Evolutionary conservation across 352 stramenopile genomes (phyloP).

Genomic region (Phytophthora sp.): DNA sequence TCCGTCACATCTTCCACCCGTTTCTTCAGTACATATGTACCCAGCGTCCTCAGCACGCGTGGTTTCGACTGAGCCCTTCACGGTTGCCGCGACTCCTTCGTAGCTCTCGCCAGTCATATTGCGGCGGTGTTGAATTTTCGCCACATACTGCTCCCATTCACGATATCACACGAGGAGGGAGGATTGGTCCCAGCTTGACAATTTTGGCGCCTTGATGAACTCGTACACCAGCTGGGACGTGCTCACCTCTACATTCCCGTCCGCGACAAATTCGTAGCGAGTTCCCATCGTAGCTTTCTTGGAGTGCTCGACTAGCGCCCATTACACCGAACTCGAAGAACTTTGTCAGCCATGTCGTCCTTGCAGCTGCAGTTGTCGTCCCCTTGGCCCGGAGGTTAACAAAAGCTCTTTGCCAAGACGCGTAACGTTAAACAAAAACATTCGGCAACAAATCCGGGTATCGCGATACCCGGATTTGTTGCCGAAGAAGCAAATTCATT

Average conservation of each 20-base stretch:
- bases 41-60: slow-evolving; percentile 14
- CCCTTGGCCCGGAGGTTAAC: too few species aligned
- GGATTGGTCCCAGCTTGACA: slow-evolving; percentile 19
- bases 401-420: too few species aligned
- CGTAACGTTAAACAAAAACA: not conserved
- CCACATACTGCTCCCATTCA: slow-evolving; percentile 20
- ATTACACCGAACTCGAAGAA: not conserved
- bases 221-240: slow-evolving; percentile 5
- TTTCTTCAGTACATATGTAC: slow-evolving; percentile 14
- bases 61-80: slow-evolving; percentile 15
- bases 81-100: slow-evolving; percentile 10
- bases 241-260: slow-evolving; percentile 2
- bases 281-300: not conserved
- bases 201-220: slow-evolving; percentile 6
- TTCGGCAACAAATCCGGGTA: too few species aligned
- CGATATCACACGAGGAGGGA: slow-evolving; percentile 19
- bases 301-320: not conserved
- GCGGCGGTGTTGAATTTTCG: slow-evolving; percentile 24
- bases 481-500: not conserved
- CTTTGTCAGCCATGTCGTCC: not conserved
- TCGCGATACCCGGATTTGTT: not conserved
- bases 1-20: slow-evolving; percentile 4
- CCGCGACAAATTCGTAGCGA: not conserved
- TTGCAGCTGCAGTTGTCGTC: too few species aligned
- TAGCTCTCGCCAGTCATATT: slow-evolving; percentile 21